These are phyloP conservation scores for Brassica rapa DNA, from an alignment of 345 rosid genomes.

Conservation along the genomic window DNA sequence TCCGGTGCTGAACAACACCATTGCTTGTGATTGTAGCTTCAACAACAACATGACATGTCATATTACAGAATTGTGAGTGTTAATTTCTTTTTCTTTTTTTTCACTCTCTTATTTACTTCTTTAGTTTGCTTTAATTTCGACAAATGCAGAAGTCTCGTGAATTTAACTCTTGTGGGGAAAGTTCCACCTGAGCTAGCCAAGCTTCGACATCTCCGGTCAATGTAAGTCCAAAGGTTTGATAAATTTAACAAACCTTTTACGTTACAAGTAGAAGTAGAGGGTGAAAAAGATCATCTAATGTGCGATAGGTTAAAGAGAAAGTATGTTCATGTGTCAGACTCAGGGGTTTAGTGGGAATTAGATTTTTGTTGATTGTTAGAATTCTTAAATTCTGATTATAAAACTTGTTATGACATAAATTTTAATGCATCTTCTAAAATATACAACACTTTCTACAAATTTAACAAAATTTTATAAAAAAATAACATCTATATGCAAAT, in stretches of 20 bases:
- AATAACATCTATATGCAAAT: background rate
- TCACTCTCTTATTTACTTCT: background rate
- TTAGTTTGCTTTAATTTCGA: background rate
- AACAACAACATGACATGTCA: conserved; percentile 12
- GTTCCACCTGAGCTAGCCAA: conserved; percentile 18
- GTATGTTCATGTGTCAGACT: background rate
- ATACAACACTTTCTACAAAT: background rate
- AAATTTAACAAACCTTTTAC: background rate
- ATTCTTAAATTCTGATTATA: background rate
- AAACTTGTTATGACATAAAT: background rate
- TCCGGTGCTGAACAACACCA: background rate
- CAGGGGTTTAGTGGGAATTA: background rate
- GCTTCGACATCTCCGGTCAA: conserved; percentile 15
- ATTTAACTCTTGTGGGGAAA: conserved; percentile 10
- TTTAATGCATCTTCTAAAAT: background rate
- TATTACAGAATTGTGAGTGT: conserved; percentile 23
- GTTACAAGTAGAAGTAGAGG: background rate
- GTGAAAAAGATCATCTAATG: background rate
- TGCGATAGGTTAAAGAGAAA: background rate
- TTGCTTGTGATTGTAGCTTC: conserved; percentile 1
- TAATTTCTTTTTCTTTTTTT: background rate
- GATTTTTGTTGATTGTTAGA: background rate
- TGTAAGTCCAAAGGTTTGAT: conserved; percentile 1
- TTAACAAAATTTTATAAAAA: too few relatives aligned
- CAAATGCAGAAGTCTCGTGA: background rate